A percentile compares a stretch with the other conserved stretches of the same genome.
phyloP scores from a whole-genome alignment of 495 filamentous ascomycete species.

The Neurospora sp. region DNA sequence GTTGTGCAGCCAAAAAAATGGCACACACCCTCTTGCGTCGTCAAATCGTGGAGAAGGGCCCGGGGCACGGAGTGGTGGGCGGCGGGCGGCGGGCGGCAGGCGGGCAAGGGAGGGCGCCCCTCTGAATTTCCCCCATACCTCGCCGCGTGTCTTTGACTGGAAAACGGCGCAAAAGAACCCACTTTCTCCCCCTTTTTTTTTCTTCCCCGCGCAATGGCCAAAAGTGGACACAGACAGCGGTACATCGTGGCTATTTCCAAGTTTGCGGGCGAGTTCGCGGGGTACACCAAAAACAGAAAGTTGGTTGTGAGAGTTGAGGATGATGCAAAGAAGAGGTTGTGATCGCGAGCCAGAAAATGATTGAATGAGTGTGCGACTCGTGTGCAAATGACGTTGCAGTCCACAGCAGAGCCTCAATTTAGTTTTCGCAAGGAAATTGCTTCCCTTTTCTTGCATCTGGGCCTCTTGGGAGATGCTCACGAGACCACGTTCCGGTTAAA shows the following conservation, averaged over 20 bases:
- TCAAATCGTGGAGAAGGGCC: neutral
- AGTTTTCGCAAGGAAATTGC: neutral
- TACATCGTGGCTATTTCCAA: neutral
- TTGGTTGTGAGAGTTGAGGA: neutral
- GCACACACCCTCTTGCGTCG: neutral
- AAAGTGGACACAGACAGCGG: neutral
- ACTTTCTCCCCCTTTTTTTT: neutral
- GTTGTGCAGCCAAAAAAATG: neutral
- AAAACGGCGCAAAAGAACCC: neutral
- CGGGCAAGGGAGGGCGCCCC: neutral
- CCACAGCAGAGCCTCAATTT: neutral
- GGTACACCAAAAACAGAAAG: neutral
- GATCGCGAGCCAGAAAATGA: neutral
- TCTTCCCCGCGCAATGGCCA: neutral
- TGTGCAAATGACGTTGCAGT: neutral
- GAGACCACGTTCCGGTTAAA: neutral
- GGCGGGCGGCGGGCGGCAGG: neutral
- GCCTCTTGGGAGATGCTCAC: neutral
- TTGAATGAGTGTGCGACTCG: neutral
- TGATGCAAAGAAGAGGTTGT: neutral
- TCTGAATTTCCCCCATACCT: neutral
- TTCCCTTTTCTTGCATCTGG: neutral
- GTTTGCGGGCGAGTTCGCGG: neutral
- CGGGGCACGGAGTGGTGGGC: neutral
- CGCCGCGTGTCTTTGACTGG: neutral